Conservation (phyloP, 169 alveolate species). For the Eimeria praecox region DNA sequence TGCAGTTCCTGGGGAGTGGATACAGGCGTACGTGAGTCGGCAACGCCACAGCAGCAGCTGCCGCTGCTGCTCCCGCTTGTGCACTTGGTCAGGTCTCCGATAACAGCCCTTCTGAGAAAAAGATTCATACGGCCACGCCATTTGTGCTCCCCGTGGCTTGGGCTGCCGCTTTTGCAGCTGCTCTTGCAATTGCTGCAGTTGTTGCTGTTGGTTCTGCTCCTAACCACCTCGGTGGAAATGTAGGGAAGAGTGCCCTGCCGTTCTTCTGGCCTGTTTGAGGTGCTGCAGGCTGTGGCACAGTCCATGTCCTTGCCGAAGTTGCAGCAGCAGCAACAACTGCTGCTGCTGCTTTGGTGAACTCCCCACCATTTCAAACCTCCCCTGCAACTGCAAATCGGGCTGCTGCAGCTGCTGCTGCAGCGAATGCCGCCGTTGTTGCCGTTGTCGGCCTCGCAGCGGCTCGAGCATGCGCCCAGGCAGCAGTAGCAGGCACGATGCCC, state of each 20-base stretch:
- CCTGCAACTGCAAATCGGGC: constrained; percentile 15
- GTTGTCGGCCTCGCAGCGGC: constrained; percentile 20
- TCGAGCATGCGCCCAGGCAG: constrained; percentile 32
- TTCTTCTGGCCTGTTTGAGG: constrained; percentile 42
- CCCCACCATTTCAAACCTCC: constrained; percentile 41
- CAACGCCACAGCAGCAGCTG: constrained; percentile 23
- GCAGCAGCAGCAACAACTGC: background rate
- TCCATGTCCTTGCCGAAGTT: constrained; percentile 22
- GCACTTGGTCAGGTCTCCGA: background rate
- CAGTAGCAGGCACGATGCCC: constrained; percentile 31
- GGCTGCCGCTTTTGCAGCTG: constrained; percentile 5
- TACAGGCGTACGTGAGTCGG: background rate
- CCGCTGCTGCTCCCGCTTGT: constrained; percentile 1
- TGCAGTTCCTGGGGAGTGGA: constrained; percentile 35
- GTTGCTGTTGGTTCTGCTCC: constrained; percentile 24
- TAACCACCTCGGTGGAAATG: background rate
- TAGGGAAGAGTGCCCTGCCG: background rate
- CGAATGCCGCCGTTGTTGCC: background rate
- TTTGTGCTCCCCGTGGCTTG: constrained; percentile 22
- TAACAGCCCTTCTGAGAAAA: constrained; percentile 24
- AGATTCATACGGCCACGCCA: constrained; percentile 53
- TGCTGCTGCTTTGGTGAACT: constrained; percentile 20
- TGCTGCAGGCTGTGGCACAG: constrained; percentile 52
- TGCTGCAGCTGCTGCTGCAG: constrained; percentile 17
- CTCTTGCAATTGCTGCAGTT: background rate